Evolutionary conservation across 179 eudicot species (phyloP).

Genomic region (Silene coronaria): DNA sequence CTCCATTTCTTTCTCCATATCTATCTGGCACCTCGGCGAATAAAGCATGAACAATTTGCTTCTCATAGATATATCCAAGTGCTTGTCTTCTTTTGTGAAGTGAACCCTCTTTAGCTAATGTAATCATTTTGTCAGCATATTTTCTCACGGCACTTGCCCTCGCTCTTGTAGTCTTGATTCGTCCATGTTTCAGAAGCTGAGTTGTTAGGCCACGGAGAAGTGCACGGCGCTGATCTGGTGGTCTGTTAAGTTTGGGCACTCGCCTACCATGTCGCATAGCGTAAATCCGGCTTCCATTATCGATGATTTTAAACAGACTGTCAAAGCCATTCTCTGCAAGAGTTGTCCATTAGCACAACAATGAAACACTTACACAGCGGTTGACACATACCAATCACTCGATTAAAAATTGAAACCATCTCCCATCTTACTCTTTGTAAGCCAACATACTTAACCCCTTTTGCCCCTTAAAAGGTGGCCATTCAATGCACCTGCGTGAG

Average conservation of each 20-base stretch:
- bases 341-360: constrained; percentile 1
- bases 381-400: too few species aligned
- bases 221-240: constrained; percentile 84
- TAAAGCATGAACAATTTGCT: constrained; percentile 80
- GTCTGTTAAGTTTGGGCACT: constrained; percentile 78
- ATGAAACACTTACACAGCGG: too few species aligned
- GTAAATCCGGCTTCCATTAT: constrained; percentile 53
- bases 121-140: constrained; percentile 78
- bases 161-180: constrained; percentile 81
- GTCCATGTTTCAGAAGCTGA: constrained; percentile 80
- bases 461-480: too few species aligned
- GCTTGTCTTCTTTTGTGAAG: constrained; percentile 95
- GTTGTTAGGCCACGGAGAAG: constrained; percentile 81
- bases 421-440: too few species aligned
- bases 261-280: constrained; percentile 83
- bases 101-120: constrained; percentile 84
- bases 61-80: constrained; percentile 79
- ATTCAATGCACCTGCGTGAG: too few species aligned
- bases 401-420: too few species aligned
- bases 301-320: constrained; percentile 33
- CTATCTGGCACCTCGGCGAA: constrained; percentile 87
- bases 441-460: too few species aligned
- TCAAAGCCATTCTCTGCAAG: constrained; percentile 43
- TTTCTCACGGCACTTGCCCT: constrained; percentile 80
- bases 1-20: constrained; percentile 84